A percentile compares a stretch with the other conserved stretches of the same genome.
phyloP scores from a whole-genome alignment of 1,284 basidiomycete genomes.

The Rhizopogon parksii region DNA sequence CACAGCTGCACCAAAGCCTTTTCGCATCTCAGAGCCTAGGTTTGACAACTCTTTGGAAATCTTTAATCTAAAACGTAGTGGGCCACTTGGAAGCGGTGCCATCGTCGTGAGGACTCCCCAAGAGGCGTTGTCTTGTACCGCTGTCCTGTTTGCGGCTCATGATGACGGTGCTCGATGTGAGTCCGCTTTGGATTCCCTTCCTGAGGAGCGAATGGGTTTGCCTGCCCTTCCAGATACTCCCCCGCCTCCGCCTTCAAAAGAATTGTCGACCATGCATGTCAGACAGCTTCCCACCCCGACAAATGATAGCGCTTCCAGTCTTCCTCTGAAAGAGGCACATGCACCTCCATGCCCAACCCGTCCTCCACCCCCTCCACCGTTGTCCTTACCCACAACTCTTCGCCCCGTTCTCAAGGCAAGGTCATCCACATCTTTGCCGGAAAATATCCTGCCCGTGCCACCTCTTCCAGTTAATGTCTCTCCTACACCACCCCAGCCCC shows the following conservation, averaged over 20 bases:
- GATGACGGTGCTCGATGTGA: conserved; percentile 17
- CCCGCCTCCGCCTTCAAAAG: conserved; percentile 41
- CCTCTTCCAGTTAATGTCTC: conserved; percentile 32
- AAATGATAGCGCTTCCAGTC: conserved; percentile 18
- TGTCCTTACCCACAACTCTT: conserved; percentile 17
- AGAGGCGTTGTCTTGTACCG: conserved; percentile 47
- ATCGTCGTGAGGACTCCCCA: conserved; percentile 68
- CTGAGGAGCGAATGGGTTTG: conserved; percentile 23
- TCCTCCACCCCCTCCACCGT: conserved; percentile 29
- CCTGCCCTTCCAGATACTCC: conserved; percentile 39
- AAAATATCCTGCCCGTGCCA: conserved; percentile 36
- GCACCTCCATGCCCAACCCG: conserved; percentile 33
- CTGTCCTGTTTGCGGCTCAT: conserved; percentile 10
- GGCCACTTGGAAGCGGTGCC: conserved; percentile 58
- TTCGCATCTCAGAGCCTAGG: conserved; percentile 58
- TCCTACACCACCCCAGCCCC: conserved; percentile 35
- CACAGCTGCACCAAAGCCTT: conserved; percentile 34
- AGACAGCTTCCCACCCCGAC: conserved; percentile 28
- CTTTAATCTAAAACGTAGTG: conserved; percentile 34
- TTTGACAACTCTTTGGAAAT: conserved; percentile 43
- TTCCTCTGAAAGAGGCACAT: conserved; percentile 17
- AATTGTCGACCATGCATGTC: neutral
- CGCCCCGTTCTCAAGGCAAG: conserved; percentile 41
- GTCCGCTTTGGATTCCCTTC: conserved; percentile 14
- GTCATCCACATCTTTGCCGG: conserved; percentile 27